Evolutionary conservation across 768 basidiomycete species (phyloP), one percentile per base, ranked within the genome.

Genomic region (Chalciporus piperatus): DNA sequence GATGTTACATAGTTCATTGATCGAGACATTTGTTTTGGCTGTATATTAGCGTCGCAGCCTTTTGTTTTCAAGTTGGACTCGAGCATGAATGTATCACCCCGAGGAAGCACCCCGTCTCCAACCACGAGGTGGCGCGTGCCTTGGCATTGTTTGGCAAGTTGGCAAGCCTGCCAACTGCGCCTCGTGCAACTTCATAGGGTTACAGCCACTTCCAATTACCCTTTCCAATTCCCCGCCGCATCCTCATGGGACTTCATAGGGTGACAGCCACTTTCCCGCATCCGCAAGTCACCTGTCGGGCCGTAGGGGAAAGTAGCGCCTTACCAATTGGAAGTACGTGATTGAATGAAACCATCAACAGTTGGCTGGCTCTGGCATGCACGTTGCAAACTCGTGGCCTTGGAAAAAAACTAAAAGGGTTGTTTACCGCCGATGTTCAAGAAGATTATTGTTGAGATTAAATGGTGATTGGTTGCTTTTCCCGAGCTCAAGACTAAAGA

Each of bases 191-290:
- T 59, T 61, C 48, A 46, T 67, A 67, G 56, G 56, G 19, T 47
- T 40, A 65, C 59, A 56, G 64, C 64, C 64, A 58, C 61, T n/a
- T 16, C n/a, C n/a, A n/a, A n/a, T n/a, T n/a, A n/a, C n/a, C n/a
- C n/a, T n/a, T n/a, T n/a, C n/a, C n/a, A n/a, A n/a, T n/a, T n/a
- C n/a, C n/a, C n/a, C n/a, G n/a, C n/a, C n/a, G n/a, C n/a, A n/a
- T n/a, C 57, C 58, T 54, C 62, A 28, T 61, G 62, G 7, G 8
- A 14, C 17, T 59, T 61, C 48, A 46, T 67, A 67, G 56, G 56
- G 19, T 47, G 41, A 65, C 59, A 56, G 64, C 64, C 64, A 58
- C 61, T n/a, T 16, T 38, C 23, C 54, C 22, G 22, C 22, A 22
- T 22, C 22, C 4, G 2, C 22, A 4, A 22, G 22, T 22, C 4